Percentiles rank a stretch among this genome's conserved stretches.
These are phyloP conservation scores for Coniochaeta prunicola DNA, from an alignment of 2,329 filamentous ascomycete genomes.

Conservation along the genomic window DNA sequence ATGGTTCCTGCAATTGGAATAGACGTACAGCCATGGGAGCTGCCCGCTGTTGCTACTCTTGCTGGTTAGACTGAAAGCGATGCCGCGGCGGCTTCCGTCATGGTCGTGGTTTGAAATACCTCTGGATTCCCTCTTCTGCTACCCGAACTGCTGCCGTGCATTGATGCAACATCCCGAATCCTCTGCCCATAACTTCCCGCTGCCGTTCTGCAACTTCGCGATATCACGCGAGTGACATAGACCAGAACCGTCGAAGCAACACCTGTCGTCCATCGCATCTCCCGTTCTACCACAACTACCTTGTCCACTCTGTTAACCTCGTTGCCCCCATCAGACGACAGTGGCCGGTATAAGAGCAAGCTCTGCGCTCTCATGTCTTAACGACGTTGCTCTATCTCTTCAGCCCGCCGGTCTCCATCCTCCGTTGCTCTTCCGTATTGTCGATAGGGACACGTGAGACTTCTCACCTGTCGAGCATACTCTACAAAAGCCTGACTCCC, in stretches of 20 bases:
- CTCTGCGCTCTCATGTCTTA: neutral
- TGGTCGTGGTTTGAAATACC: neutral
- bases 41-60: neutral
- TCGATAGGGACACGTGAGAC: neutral
- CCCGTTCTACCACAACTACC: neutral
- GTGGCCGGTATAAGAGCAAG: neutral
- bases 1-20: neutral
- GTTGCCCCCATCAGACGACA: neutral
- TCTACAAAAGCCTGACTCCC: neutral
- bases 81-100: neutral
- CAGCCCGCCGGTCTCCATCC: neutral
- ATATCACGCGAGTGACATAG: constrained; percentile 5
- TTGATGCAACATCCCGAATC: constrained; percentile 16
- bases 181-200: constrained; percentile 10
- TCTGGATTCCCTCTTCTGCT: constrained; percentile 8
- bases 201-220: constrained; percentile 15
- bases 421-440: neutral
- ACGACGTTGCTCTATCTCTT: neutral
- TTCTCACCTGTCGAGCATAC: neutral
- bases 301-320: neutral
- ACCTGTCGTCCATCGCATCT: neutral
- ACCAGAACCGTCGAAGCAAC: constrained; percentile 4
- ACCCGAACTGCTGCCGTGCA: constrained; percentile 9
- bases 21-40: neutral
- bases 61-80: neutral